phyloP scores from a whole-genome alignment of 805 yeast genomes.

The Kluyveromyces wickerhamii region DNA sequence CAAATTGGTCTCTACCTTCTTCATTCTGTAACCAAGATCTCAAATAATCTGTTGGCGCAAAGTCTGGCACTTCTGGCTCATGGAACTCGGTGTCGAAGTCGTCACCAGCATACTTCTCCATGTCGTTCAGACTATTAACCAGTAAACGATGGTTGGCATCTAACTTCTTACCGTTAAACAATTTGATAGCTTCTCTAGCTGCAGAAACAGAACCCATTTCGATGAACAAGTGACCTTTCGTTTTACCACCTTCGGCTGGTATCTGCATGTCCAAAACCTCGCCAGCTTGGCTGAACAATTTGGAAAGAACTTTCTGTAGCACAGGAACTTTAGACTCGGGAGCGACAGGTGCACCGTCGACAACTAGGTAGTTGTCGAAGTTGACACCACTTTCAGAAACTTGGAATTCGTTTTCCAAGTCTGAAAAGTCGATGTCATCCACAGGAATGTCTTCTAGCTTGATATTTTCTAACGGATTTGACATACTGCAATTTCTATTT shows the following conservation, averaged over 20 bases:
- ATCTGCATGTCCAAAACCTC: conserved; percentile 68
- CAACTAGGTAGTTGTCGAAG: conserved; percentile 71
- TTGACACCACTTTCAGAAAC: conserved; percentile 48
- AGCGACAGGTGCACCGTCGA: conserved; percentile 94
- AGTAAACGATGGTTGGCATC: conserved; percentile 88
- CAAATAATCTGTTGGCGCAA: conserved; percentile 71
- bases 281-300: conserved; percentile 72
- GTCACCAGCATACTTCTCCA: conserved; percentile 69
- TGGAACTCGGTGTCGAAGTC: conserved; percentile 51
- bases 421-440: conserved; percentile 73
- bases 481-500: too few relatives aligned
- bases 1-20: conserved; percentile 83
- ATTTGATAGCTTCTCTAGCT: conserved; percentile 73
- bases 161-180: conserved; percentile 79
- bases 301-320: conserved; percentile 75
- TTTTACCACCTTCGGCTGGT: conserved; percentile 61
- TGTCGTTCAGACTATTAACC: conserved; percentile 74
- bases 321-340: conserved; percentile 83
- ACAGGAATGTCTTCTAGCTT: conserved; percentile 41
- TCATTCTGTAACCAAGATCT: conserved; percentile 88
- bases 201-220: conserved; percentile 61
- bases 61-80: conserved; percentile 68
- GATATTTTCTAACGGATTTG: conserved; percentile 25
- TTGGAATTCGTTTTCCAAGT: conserved; percentile 68
- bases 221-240: conserved; percentile 81